These are phyloP conservation scores for Boechera retrofracta DNA, from an alignment of 345 rosid species.

Conservation along the genomic window DNA sequence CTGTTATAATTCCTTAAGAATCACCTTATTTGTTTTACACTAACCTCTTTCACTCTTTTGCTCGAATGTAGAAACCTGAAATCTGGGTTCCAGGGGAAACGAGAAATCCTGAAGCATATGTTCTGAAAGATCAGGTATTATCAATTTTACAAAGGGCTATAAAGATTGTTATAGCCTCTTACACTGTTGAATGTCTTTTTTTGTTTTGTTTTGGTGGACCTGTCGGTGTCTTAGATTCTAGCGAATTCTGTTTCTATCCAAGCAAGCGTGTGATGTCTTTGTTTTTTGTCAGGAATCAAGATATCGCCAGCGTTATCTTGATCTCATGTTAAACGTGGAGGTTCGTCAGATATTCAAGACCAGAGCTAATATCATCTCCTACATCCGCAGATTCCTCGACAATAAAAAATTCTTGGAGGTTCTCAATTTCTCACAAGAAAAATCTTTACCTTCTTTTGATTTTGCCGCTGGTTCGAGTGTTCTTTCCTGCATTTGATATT, in stretches of 20 bases:
- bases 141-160: constrained; percentile 9
- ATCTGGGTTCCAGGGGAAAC: constrained; percentile 70
- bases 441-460: not conserved
- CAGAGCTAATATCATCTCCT: constrained; percentile 65
- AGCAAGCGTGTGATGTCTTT: constrained; percentile 19
- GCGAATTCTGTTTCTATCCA: constrained; percentile 1
- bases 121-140: constrained; percentile 89
- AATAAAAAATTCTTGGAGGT: constrained; percentile 81
- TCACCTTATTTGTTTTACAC: constrained; percentile 2
- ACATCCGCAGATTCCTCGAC: constrained; percentile 75
- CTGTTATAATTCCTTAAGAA: not conserved
- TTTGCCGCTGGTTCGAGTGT: not conserved
- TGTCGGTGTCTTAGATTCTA: not conserved
- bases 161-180: not conserved
- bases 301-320: constrained; percentile 89
- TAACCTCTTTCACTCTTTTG: constrained; percentile 27
- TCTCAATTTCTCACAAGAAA: not conserved
- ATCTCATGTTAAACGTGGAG: constrained; percentile 82
- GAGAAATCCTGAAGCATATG: constrained; percentile 83
- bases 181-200: constrained; percentile 5
- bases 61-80: constrained; percentile 61
- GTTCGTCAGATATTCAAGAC: constrained; percentile 78
- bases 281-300: constrained; percentile 71
- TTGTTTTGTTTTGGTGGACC: constrained; percentile 3
- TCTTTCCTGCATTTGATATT: constrained; percentile 1